A percentile compares a stretch with the other conserved stretches of the same genome.
These are phyloP conservation scores for Aspergillus funiculosus DNA, from an alignment of 495 filamentous ascomycete species.

Conservation along the genomic window DNA sequence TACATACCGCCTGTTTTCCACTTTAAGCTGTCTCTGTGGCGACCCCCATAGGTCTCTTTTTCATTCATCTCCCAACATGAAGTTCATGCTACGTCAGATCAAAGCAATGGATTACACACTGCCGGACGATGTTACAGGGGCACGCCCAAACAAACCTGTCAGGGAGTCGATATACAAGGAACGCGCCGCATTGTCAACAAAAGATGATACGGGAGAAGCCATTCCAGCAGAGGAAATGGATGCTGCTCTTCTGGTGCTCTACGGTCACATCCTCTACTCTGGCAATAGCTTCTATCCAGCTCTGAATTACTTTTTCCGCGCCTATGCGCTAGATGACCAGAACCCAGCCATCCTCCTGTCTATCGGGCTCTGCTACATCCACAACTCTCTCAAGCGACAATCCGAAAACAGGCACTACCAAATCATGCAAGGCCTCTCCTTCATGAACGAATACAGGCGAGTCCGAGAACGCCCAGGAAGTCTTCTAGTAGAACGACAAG, in stretches of 20 bases:
- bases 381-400: slow-evolving; percentile 81
- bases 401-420: slow-evolving; percentile 83
- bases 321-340: slow-evolving; percentile 67
- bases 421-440: slow-evolving; percentile 75
- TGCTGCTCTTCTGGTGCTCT: slow-evolving; percentile 73
- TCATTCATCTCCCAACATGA: slow-evolving; percentile 62
- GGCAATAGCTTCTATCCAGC: slow-evolving; percentile 75
- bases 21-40: slow-evolving; percentile 59
- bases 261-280: slow-evolving; percentile 78
- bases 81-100: slow-evolving; percentile 83
- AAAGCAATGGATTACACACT: slow-evolving; percentile 76
- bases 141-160: slow-evolving; percentile 10
- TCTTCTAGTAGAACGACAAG: slow-evolving; percentile 54
- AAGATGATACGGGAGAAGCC: slow-evolving; percentile 41
- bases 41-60: slow-evolving; percentile 44
- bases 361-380: slow-evolving; percentile 65
- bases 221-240: slow-evolving; percentile 54
- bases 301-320: slow-evolving; percentile 87
- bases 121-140: slow-evolving; percentile 23
- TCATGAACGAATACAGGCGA: slow-evolving; percentile 71
- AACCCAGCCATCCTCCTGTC: slow-evolving; percentile 73
- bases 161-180: slow-evolving; percentile 38
- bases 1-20: slow-evolving; percentile 73
- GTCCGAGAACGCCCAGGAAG: slow-evolving; percentile 38
- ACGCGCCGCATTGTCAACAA: slow-evolving; percentile 46